Evolutionary conservation across 108 stramenopile species (phyloP).

Genomic region (Skeletonema tropicum): DNA sequence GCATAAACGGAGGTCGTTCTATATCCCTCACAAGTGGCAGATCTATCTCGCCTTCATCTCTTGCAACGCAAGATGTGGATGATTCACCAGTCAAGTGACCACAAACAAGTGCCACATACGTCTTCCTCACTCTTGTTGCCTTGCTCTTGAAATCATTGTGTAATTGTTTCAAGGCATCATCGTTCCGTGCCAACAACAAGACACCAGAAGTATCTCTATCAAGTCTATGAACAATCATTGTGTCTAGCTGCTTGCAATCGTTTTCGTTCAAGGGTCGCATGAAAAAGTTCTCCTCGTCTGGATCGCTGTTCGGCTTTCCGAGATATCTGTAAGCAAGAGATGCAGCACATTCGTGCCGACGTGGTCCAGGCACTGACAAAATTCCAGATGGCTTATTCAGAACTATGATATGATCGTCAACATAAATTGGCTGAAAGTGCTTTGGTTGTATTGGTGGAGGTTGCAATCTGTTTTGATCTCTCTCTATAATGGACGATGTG

Average conservation of each 20-base stretch:
- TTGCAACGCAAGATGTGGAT: conserved; percentile 11
- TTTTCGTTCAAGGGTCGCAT: neutral
- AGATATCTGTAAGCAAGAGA: conserved; percentile 54
- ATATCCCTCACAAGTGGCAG: conserved; percentile 72
- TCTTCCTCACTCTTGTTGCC: conserved; percentile 18
- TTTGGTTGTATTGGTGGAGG: conserved; percentile 16
- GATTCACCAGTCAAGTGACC: conserved; percentile 25
- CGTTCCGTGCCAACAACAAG: conserved; percentile 62
- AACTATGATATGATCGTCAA: conserved; percentile 68
- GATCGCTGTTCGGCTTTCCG: conserved; percentile 6
- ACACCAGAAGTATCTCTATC: conserved; percentile 80
- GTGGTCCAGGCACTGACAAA: conserved; percentile 71
- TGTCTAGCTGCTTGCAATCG: conserved; percentile 44
- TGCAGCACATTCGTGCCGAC: conserved; percentile 69
- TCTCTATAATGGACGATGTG: conserved; percentile 2
- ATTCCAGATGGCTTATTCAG: conserved; percentile 70
- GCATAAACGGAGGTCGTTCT: conserved; percentile 70
- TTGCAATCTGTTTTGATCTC: neutral
- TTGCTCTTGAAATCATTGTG: conserved; percentile 57
- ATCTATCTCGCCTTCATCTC: conserved; percentile 71
- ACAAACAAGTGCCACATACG: conserved; percentile 37
- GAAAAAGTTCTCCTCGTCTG: neutral
- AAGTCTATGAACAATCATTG: conserved; percentile 74
- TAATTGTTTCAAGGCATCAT: conserved; percentile 52
- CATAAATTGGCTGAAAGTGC: conserved; percentile 59